These are phyloP conservation scores for Neofusicoccum ribis DNA, from an alignment of 2,329 filamentous ascomycete species.

Conservation along the genomic window DNA sequence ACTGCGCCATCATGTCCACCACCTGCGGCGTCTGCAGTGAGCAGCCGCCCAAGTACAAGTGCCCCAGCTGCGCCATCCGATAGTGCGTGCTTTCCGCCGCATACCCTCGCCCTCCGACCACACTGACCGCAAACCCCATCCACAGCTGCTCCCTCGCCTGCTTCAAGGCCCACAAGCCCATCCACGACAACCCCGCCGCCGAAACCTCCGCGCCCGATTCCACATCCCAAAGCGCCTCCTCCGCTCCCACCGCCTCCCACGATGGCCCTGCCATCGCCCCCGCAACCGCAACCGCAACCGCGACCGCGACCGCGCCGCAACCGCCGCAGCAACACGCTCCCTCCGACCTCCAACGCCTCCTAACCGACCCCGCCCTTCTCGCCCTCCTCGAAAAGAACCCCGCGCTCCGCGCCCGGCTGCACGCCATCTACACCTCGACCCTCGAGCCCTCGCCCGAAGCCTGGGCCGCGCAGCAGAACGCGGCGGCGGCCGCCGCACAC, in stretches of 20 bases:
- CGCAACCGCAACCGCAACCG: background rate
- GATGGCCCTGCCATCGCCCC: background rate
- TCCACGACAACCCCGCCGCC: background rate
- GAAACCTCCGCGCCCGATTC: background rate
- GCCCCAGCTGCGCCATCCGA: background rate
- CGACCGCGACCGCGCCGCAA: background rate
- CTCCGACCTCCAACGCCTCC: background rate
- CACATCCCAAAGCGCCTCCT: background rate
- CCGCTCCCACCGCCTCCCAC: background rate
- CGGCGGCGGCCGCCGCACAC: background rate
- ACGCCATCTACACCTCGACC: slow-evolving; percentile 15
- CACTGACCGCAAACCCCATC: background rate
- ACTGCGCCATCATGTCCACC: background rate
- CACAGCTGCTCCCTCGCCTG: slow-evolving; percentile 16
- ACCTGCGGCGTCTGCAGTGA: slow-evolving; percentile 10
- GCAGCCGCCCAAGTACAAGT: slow-evolving; percentile 16
- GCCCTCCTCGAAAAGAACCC: slow-evolving; percentile 1
- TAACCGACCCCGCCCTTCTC: background rate
- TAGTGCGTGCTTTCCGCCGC: background rate
- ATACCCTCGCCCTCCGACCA: too few species aligned
- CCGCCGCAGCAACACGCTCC: background rate
- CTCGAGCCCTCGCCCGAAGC: background rate
- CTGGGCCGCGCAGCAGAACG: background rate
- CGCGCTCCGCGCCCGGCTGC: slow-evolving; percentile 2
- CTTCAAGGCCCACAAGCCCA: slow-evolving; percentile 16